Evolutionary conservation across 768 basidiomycete species (phyloP).

Genomic region (Suillus fuscotomentosus): DNA sequence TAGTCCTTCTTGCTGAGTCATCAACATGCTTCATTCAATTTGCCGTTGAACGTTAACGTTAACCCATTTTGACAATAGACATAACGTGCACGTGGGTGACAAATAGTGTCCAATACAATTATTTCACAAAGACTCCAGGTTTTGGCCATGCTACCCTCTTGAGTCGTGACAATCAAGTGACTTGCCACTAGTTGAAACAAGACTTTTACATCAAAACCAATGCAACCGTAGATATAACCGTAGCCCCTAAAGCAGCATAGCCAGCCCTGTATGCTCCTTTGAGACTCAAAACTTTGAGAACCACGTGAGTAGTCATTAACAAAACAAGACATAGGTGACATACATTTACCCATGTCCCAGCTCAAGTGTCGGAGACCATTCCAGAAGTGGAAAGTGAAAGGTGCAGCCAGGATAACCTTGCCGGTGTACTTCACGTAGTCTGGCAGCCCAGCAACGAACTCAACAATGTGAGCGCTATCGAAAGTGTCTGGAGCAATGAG

Average conservation of each 20-base stretch:
- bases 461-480: constrained; percentile 75
- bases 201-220: constrained; percentile 50
- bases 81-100: background rate
- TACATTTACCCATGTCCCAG: constrained; percentile 91
- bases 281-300: constrained; percentile 64
- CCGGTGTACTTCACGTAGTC: constrained; percentile 71
- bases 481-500: constrained; percentile 79
- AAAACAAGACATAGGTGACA: constrained; percentile 32
- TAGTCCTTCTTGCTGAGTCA: constrained; percentile 1
- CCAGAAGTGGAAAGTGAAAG: constrained; percentile 87
- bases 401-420: constrained; percentile 78
- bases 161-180: background rate
- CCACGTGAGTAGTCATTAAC: background rate
- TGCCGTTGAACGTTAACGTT: background rate
- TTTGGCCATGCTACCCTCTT: background rate
- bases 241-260: constrained; percentile 81
- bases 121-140: background rate
- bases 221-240: constrained; percentile 70
- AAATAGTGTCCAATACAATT: background rate
- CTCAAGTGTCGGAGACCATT: constrained; percentile 89
- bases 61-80: no score
- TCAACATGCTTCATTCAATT: background rate
- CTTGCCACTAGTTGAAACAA: background rate
- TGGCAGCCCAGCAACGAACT: constrained; percentile 68
- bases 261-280: constrained; percentile 80